Base-by-base conservation (phyloP, 257 asterid species). In the Penstemon newberryi region DNA sequence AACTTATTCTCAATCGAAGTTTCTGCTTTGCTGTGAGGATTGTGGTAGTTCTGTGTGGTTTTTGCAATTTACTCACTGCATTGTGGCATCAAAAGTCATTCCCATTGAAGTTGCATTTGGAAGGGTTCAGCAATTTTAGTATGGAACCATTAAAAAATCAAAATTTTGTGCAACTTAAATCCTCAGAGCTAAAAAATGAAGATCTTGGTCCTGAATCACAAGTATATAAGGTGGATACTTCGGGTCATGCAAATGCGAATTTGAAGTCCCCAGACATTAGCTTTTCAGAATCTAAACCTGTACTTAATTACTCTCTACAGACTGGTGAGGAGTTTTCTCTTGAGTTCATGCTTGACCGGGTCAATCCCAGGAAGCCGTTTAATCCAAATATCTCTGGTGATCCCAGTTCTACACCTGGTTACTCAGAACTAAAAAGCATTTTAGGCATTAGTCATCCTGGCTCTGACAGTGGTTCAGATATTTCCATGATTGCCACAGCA, bases 291-390 rank as follows among this genome's bases (percentile, higher is more conserved):
- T 67, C 89, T 72, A 90, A 83, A 64, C 97, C 93, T 60, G 91
- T 82, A 38, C 91, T 40, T 58, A 88, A 92, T 78, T 90, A 69
- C 84, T 90, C 98, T 45, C 83, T 92, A 72, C 97, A 83, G 82
- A 92, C 98, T n/a, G 98, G 98, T 50, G 98, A 92, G 78, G 98
- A 90, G 80, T 92, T 92, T 72, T 76, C 96, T 56, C 87, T 88
- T 44, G 96, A 91, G 73, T 92, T 92, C 79, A 90, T 92, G 96
- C 96, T 82, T 15, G 96, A 89, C 66, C 73, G 92, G 44, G 87
- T 84, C 69, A 87, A 84, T 79, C 85, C 86, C 38, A 79, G 78
- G 84, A 76, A 76, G 70, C 81, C 91, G 52, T 73, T 73, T 70
- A 70, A 67, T 64, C 83, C 95, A 46, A 85, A 72, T 70, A 59